Base-by-base conservation (phyloP, 2,329 filamentous ascomycete species). In the Penicillium corylophilum region DNA sequence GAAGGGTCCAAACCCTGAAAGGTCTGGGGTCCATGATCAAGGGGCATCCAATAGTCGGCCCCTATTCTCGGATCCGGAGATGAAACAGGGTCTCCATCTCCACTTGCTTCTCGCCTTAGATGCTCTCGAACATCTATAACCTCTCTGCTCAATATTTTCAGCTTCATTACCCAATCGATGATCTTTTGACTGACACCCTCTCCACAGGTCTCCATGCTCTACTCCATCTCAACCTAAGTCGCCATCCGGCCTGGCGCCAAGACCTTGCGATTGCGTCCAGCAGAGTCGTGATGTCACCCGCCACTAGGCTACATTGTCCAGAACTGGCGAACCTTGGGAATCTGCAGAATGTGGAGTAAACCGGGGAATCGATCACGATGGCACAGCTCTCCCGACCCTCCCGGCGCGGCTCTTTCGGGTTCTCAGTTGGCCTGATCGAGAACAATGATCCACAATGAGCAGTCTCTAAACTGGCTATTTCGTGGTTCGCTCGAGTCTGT, bases 251-350 rank as follows among this genome's bases (percentile, higher is more conserved):
- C 36, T 15, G 31, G 6, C 9, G 28, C 46, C 38, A 36, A 42
- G 26, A 39, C 28, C 38, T 5, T 28, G 31, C 20, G 36, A 4
- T 41, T 35, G 24, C 18, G 23, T 28, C 40, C 20, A 36, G 22
- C 13, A 42, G 12, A 55, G 53, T 55, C 49, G 44, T 55, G 53
- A 55, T 55, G 53, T 55, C 53, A 55, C 48, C 7, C 23, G 6
- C 38, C 28, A 5, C 18, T 23, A 39, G n/a, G 4, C 20, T 33
- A 28, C 18, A 46, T 45, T 51, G 46, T 41, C 46, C 46, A 52
- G 53, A 50, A 35, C 18, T 20, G 16, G 23, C 33, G 31, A 52
- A 55, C 49, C 49, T 31, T 53, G 50, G 50, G 24, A 46, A n/a
- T 18, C 13, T 26, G 6, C 6, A 43, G 22, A 31, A 40, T 40